A percentile compares a stretch with the other conserved stretches of the same genome.
These are phyloP conservation scores for Nigrospora sphaerica DNA, from an alignment of 2,329 filamentous ascomycete genomes.

Conservation along the genomic window DNA sequence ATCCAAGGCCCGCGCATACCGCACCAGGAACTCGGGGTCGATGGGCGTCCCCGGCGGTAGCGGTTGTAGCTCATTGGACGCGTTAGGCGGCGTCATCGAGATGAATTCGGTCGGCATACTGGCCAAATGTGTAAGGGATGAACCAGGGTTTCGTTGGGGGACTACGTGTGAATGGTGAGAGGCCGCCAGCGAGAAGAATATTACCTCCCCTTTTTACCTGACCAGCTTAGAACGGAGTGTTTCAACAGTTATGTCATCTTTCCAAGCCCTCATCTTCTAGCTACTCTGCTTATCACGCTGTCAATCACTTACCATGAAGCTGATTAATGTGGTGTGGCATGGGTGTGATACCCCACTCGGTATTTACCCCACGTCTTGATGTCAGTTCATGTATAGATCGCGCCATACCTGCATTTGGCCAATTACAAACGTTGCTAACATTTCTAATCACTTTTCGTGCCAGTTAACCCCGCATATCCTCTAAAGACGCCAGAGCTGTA, in stretches of 20 bases:
- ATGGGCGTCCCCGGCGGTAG: slow-evolving; percentile 39
- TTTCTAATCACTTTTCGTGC: background rate
- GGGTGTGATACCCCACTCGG: background rate
- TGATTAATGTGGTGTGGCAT: background rate
- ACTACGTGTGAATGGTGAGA: background rate
- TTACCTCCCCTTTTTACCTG: background rate
- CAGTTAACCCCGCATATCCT: no score
- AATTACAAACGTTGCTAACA: background rate
- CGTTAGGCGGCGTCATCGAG: slow-evolving; percentile 48
- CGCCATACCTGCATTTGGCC: background rate
- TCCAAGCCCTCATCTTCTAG: background rate
- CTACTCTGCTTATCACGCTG: background rate
- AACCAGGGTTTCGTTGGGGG: background rate
- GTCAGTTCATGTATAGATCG: background rate
- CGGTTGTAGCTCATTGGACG: slow-evolving; percentile 47
- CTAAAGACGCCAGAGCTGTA: background rate
- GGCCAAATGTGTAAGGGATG: background rate
- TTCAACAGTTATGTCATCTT: background rate
- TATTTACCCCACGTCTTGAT: background rate
- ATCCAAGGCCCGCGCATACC: slow-evolving; percentile 50
- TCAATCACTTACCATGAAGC: background rate
- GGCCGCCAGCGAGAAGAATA: background rate
- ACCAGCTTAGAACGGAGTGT: background rate
- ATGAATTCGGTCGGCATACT: slow-evolving; percentile 49
- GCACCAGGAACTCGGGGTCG: slow-evolving; percentile 47